Evolutionary conservation across 2,329 filamentous ascomycete species (phyloP), one percentile per base, ranked within the genome.

Genomic region (Verticillium longisporum): DNA sequence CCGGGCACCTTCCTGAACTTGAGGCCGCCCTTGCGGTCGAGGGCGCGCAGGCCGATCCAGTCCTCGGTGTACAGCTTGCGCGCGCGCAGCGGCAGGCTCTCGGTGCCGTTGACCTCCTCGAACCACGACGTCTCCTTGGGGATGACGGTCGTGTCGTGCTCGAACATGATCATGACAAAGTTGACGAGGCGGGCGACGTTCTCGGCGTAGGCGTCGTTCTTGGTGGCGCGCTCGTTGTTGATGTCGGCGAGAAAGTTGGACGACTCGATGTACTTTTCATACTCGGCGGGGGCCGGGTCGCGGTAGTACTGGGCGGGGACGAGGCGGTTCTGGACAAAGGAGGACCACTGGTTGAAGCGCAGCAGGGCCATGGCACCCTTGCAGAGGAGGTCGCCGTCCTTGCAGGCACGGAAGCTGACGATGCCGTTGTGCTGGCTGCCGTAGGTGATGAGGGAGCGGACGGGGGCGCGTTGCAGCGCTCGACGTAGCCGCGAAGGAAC

Each of bases 231-330:
- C 83, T 99, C 95, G 73, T 98, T 98, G 76, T 99, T 99, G 76
- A 98, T 88, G 71, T 98, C 94, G 10, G 94, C 95, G 9, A 99
- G 80, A 74, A 96, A 97, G 72, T 93, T 94, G 68, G 90, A 95
- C 71, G 86, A 73, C 66, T 88, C 85, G 21, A 98, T 83, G 72
- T 98, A 99, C 34, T 80, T 76, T 1, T 87, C 84, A 73, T 92
- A 75, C 71, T 92, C 78, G 62, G 79, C 73, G 69, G 77, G 76
- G 61, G 77, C 71, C 63, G 84, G 84, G 66, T 93, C 85, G 59
- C 94, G 89, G 80, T 89, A 98, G 79, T 99, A 99, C 78, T 99
- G 95, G 36, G 95, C 94, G 0, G 95, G 95, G 4, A 99, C 91
- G 9, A 98, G 81, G 18, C 85, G 84, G 58, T 79, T 80, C 80